Evolutionary conservation across 306 rosid genomes (phyloP).

Genomic region (Lablab purpureus): DNA sequence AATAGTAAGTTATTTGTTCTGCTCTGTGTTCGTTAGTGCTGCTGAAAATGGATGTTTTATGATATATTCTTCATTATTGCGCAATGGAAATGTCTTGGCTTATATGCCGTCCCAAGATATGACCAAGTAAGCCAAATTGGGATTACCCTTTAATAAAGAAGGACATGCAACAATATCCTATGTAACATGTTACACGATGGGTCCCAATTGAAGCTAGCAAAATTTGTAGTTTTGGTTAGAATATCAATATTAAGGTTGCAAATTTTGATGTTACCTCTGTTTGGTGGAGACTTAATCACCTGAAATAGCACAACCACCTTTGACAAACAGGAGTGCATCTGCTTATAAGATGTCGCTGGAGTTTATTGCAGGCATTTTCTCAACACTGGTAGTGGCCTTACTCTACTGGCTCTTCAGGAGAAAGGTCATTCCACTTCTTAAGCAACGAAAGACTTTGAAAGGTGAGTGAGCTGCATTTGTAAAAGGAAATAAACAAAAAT

Average conservation of each 20-base stretch:
- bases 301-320: slow-evolving; percentile 8
- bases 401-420: slow-evolving; percentile 51
- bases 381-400: slow-evolving; percentile 48
- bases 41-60: slow-evolving; percentile 21
- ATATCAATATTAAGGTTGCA: slow-evolving; percentile 23
- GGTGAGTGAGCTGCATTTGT: slow-evolving; percentile 55
- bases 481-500: neutral
- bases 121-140: slow-evolving; percentile 49
- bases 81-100: slow-evolving; percentile 44
- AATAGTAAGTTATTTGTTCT: slow-evolving; percentile 17
- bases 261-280: slow-evolving; percentile 25
- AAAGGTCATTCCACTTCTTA: slow-evolving; percentile 53
- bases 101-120: slow-evolving; percentile 57
- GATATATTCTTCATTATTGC: slow-evolving; percentile 29
- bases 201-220: slow-evolving; percentile 15
- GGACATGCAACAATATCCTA: slow-evolving; percentile 15
- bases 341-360: slow-evolving; percentile 43
- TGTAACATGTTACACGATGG: slow-evolving; percentile 19
- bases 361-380: slow-evolving; percentile 54
- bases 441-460: slow-evolving; percentile 41
- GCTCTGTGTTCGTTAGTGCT: neutral
- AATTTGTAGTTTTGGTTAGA: slow-evolving; percentile 12
- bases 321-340: neutral
- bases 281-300: slow-evolving; percentile 40
- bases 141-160: slow-evolving; percentile 11